A percentile compares a stretch with the other conserved stretches of the same genome.
Evolutionary conservation across 2,329 filamentous ascomycete species (phyloP).

Genomic region (Triangularia verruculosa): DNA sequence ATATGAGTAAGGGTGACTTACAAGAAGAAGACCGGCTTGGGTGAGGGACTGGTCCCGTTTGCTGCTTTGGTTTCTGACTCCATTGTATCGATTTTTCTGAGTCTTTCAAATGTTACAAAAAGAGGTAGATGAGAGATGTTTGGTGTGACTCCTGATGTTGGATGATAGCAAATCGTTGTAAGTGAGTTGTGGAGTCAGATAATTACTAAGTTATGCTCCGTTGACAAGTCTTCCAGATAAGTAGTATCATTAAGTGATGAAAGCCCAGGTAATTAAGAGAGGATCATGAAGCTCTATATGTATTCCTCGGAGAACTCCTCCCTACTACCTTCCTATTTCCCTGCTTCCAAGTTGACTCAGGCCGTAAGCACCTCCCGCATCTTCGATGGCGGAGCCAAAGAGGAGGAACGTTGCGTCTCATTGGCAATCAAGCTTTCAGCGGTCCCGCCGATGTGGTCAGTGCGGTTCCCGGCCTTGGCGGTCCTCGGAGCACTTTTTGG

Average conservation of each 20-base stretch:
- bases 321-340: not conserved
- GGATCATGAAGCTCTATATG: not conserved
- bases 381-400: conserved; percentile 7
- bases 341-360: conserved; percentile 5
- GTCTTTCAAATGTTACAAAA: not conserved
- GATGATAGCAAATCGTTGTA: not conserved
- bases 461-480: not conserved
- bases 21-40: conserved; percentile 44
- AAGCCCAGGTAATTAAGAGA: not conserved
- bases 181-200: not conserved
- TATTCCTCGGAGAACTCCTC: not conserved
- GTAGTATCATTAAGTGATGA: not conserved
- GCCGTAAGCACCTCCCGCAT: conserved; percentile 3
- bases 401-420: not conserved
- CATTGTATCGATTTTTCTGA: conserved; percentile 24
- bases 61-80: conserved; percentile 26
- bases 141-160: not conserved
- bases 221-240: not conserved
- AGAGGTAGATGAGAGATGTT: not conserved
- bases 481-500: not conserved
- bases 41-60: conserved; percentile 24
- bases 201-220: not conserved
- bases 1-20: conserved; percentile 29
- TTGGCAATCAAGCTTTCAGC: not conserved
- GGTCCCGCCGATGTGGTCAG: not conserved